Percentiles rank a stretch among this genome's conserved stretches.
Conservation (phyloP, 345 rosid species). For the Brassica juncea region DNA sequence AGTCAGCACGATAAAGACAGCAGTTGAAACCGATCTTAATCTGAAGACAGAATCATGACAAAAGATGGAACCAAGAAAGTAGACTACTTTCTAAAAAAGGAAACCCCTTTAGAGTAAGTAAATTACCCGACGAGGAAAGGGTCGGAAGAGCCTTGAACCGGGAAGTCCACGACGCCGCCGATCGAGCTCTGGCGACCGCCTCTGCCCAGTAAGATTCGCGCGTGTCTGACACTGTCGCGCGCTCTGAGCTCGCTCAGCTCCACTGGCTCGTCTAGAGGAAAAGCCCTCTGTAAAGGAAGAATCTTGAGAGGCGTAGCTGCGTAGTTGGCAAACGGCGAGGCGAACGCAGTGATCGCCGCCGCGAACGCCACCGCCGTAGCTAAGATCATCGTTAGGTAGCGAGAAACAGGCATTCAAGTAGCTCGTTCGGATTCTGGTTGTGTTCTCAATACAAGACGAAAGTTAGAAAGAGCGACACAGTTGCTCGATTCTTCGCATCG, state of each 20-base stretch:
- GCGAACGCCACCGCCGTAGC: constrained; percentile 20
- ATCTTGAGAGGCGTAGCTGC: constrained; percentile 14
- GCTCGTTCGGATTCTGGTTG: constrained; percentile 11
- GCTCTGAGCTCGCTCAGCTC: constrained; percentile 59
- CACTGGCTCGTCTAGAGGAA: constrained; percentile 56
- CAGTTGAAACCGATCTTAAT: not conserved
- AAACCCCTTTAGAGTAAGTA: not conserved
- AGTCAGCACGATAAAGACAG: not conserved
- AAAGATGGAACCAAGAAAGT: constrained; percentile 11
- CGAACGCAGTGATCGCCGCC: constrained; percentile 17
- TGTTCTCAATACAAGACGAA: constrained; percentile 5
- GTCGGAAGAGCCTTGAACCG: constrained; percentile 88
- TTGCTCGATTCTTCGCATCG: constrained; percentile 47
- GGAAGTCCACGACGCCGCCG: constrained; percentile 46
- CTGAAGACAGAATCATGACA: no score
- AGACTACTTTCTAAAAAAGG: not conserved
- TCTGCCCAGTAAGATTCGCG: constrained; percentile 66
- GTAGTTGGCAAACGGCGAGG: not conserved
- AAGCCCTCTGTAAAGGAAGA: constrained; percentile 66
- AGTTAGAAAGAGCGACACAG: not conserved
- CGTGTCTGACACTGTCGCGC: constrained; percentile 71
- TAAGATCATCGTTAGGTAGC: constrained; percentile 35
- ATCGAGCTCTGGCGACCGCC: constrained; percentile 66
- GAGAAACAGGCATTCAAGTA: constrained; percentile 42
- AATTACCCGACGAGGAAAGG: constrained; percentile 77